Evolutionary conservation across 1,284 basidiomycete genomes (phyloP), one percentile per base, ranked within the genome.

Genomic region (Pseudozyma tsukubaensis): DNA sequence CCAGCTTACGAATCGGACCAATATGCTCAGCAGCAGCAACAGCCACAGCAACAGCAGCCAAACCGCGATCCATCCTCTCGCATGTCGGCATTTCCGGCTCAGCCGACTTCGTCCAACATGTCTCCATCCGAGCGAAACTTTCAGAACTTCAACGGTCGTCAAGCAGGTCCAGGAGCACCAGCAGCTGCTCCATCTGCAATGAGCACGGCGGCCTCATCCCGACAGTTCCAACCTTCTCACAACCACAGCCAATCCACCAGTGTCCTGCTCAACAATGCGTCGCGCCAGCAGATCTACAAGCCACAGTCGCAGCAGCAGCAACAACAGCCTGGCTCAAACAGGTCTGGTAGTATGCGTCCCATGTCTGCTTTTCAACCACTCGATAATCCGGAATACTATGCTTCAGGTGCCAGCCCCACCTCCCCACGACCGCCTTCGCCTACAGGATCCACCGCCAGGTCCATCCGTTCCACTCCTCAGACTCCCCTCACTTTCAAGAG

Each of bases 361-460:
- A 68, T 83, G 48, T 79, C 77, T 2, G 82, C 82, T 14, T 83
- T 72, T 48, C 82, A 83, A 55, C 82, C 82, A 1, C 66, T 83
- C 16, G 81, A 83, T 35, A 66, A 74, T 12, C 66, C 70, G 16
- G 72, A 68, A 4, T 61, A 59, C 36, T 64, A 68, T 37, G 37
- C 56, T 59, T 39, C 36, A 49, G 59, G 55, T 36, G 50, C 36
- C 37, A 60, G 61, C 48, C 59, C 61, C 18, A 55, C 64, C 8
- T 55, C 50, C 10, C 64, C 55, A n/a, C 61, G 62, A 19, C 66
- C 74, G 1, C 63, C 69, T 24, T 73, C 76, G 2, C 80, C 76
- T 11, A 56, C 69, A 16, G 77, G 69, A 16, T 81, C 80, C n/a
- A 65, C 57, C 8, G 55, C 76, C 12, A 55, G 63, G 13, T 76